A percentile compares a stretch with the other conserved stretches of the same genome.
phyloP scores from a whole-genome alignment of 768 basidiomycete species.

The Lanmaoa pseudosensibilis region DNA sequence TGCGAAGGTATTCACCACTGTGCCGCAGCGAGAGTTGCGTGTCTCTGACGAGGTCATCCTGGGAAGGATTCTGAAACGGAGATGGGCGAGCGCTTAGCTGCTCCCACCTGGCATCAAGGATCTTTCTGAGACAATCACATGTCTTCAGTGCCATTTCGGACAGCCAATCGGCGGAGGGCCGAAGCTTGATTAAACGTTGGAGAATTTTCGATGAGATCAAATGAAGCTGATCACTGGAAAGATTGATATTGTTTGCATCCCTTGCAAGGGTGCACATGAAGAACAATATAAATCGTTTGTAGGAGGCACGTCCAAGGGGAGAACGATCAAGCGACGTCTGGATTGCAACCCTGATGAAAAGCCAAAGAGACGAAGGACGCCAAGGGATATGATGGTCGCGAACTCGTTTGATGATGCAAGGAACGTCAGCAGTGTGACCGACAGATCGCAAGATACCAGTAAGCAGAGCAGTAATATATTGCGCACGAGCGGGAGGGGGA shows the following conservation, averaged over 20 bases:
- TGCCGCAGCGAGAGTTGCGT: slow-evolving; percentile 34
- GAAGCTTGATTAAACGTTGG: slow-evolving; percentile 19
- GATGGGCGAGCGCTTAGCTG: slow-evolving; percentile 23
- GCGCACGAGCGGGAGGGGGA: too few species aligned
- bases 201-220: slow-evolving; percentile 23
- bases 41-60: slow-evolving; percentile 21
- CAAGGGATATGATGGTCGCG: neutral
- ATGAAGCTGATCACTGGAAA: slow-evolving; percentile 24
- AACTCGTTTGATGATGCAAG: neutral
- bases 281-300: too few species aligned
- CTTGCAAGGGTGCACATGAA: too few species aligned
- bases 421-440: neutral
- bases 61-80: slow-evolving; percentile 18
- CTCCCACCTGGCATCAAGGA: slow-evolving; percentile 36
- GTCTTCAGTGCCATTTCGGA: slow-evolving; percentile 40
- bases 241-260: too few species aligned
- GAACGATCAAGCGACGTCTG: neutral
- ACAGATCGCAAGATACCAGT: neutral
- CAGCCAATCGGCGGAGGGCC: slow-evolving; percentile 24
- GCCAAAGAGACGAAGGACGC: neutral
- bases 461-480: too few species aligned
- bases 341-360: neutral
- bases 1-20: slow-evolving; percentile 30
- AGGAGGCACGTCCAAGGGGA: too few species aligned
- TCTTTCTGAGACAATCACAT: slow-evolving; percentile 15